These are phyloP conservation scores for Salix suchowensis DNA, from an alignment of 345 rosid genomes.

Conservation along the genomic window DNA sequence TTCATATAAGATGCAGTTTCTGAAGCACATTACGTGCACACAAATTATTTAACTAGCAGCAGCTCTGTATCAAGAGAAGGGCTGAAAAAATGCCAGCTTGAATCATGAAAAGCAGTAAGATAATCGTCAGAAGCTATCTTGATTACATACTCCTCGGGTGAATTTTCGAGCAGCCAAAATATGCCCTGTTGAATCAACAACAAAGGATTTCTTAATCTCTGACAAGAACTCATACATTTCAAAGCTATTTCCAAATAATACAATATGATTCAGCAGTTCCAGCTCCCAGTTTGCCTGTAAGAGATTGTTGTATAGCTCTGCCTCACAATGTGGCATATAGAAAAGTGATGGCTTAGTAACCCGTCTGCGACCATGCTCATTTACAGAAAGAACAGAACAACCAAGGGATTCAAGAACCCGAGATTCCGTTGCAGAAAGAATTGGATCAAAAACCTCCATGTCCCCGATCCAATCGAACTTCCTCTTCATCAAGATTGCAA, in stretches of 20 bases:
- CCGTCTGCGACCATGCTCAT: constrained; percentile 69
- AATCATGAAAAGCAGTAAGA: no score
- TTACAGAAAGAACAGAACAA: constrained; percentile 60
- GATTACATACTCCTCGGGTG: no score
- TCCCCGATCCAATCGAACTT: constrained; percentile 67
- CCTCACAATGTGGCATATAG: constrained; percentile 94
- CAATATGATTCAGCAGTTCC: no score
- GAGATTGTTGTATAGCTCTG: constrained; percentile 64
- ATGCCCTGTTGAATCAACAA: no score
- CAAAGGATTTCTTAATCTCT: no score
- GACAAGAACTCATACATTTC: no score
- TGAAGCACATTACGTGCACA: neutral
- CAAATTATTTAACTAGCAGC: neutral
- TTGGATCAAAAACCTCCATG: constrained; percentile 29
- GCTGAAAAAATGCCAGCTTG: no score
- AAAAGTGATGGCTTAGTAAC: constrained; percentile 65
- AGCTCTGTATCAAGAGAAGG: no score
- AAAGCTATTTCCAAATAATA: no score
- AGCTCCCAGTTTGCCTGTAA: constrained; percentile 28
- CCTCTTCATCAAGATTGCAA: constrained; percentile 68
- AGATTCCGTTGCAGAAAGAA: no score
- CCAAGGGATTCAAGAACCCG: constrained; percentile 51
- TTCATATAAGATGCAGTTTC: neutral
- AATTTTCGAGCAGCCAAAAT: no score
- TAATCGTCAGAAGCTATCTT: no score